These are phyloP conservation scores for Talaromyces sp. DNA, from an alignment of 2,329 filamentous ascomycete species.

Conservation along the genomic window DNA sequence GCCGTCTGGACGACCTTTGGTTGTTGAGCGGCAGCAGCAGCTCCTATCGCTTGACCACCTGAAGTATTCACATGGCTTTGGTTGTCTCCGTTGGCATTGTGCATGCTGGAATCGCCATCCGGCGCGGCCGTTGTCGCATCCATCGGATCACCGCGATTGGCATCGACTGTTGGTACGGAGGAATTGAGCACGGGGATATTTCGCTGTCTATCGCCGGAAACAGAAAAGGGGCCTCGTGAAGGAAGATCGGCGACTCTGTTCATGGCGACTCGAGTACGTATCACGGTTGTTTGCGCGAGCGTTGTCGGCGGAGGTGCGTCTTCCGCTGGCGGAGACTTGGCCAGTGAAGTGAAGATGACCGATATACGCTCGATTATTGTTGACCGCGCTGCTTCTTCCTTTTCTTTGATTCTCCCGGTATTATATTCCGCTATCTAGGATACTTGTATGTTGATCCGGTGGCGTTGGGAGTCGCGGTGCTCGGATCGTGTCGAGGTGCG, in stretches of 20 bases:
- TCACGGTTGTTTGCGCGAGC: neutral
- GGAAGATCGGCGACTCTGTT: constrained; percentile 43
- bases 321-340: constrained; percentile 2
- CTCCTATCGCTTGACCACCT: constrained; percentile 39
- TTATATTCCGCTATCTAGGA: neutral
- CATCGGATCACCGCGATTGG: constrained; percentile 54
- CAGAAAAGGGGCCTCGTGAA: constrained; percentile 48
- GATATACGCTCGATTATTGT: neutral
- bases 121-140: constrained; percentile 53
- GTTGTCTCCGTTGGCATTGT: constrained; percentile 38
- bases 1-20: constrained; percentile 98
- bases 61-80: constrained; percentile 25
- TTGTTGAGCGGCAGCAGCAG: constrained; percentile 67
- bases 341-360: neutral
- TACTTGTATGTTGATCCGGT: neutral
- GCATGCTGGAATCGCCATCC: constrained; percentile 47
- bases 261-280: constrained; percentile 31
- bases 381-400: neutral
- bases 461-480: constrained; percentile 5
- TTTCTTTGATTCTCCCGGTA: neutral
- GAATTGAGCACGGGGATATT: constrained; percentile 55
- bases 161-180: constrained; percentile 44
- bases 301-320: constrained; percentile 1
- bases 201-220: constrained; percentile 46
- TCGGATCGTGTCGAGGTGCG: constrained; percentile 8